Conservation (phyloP, 495 filamentous ascomycete genomes). For the Ramalina peruviana region DNA sequence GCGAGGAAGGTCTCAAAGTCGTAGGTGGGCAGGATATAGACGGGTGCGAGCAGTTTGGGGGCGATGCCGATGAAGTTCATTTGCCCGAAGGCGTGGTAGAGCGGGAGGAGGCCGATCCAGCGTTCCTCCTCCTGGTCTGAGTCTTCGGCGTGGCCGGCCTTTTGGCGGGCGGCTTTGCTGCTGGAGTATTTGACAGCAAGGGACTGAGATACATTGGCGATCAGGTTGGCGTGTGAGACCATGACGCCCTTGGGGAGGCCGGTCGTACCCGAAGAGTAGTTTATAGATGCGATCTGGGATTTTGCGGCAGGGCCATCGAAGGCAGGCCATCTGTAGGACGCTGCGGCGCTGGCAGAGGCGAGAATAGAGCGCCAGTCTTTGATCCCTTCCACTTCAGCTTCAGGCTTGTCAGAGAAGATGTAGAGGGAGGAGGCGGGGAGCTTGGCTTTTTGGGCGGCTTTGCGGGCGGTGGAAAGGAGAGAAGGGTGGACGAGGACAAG, state of each 20-base stretch:
- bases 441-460: slow-evolving; percentile 54
- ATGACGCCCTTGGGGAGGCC: slow-evolving; percentile 86
- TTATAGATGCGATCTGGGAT: slow-evolving; percentile 45
- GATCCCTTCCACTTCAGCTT: slow-evolving; percentile 48
- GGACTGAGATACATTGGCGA: slow-evolving; percentile 42
- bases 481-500: slow-evolving; percentile 57
- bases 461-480: slow-evolving; percentile 43
- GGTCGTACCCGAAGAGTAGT: slow-evolving; percentile 82
- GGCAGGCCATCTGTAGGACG: slow-evolving; percentile 3
- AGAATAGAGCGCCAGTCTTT: slow-evolving; percentile 27
- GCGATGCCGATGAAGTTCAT: slow-evolving; percentile 6
- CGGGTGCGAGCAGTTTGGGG: slow-evolving; percentile 15
- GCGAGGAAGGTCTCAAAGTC: slow-evolving; percentile 65
- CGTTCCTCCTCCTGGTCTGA: slow-evolving; percentile 40
- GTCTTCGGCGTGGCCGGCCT: slow-evolving; percentile 40
- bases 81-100: slow-evolving; percentile 82
- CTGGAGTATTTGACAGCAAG: too few species aligned
- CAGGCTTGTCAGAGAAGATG: slow-evolving; percentile 59
- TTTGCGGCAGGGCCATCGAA: slow-evolving; percentile 16
- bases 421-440: slow-evolving; percentile 52
- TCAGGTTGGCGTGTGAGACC: slow-evolving; percentile 69
- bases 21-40: slow-evolving; percentile 70
- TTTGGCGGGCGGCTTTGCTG: slow-evolving; percentile 26
- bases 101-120: slow-evolving; percentile 59
- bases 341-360: slow-evolving; percentile 32